Conservation (phyloP, 164 flowering plant species). For the Warburgia ugandensis region DNA sequence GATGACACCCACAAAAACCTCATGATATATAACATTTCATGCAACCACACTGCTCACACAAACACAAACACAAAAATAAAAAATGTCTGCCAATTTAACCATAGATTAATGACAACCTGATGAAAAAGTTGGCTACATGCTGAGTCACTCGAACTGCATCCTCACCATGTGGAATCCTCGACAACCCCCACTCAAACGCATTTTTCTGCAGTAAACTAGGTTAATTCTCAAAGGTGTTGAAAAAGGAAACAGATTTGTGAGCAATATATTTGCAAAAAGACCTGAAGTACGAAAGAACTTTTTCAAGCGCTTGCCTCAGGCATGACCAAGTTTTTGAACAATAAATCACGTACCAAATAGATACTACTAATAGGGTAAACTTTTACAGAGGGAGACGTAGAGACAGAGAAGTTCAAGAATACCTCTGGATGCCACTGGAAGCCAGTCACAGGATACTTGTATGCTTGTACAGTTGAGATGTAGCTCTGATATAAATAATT, state of each 20-base stretch:
- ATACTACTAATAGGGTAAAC: too few species aligned
- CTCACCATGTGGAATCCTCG: conserved; percentile 90
- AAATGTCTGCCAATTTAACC: too few species aligned
- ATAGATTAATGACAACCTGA: conserved; percentile 45
- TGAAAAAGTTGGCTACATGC: conserved; percentile 68
- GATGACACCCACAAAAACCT: too few species aligned
- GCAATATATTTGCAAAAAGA: background rate
- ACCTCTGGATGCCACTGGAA: conserved; percentile 99
- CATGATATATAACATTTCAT: too few species aligned
- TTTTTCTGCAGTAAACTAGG: conserved; percentile 63
- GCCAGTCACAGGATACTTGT: conserved; percentile 71
- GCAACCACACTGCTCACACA: too few species aligned
- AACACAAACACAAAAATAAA: too few species aligned
- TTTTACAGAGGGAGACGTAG: background rate
- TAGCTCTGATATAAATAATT: conserved; percentile 48
- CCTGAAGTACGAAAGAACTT: background rate
- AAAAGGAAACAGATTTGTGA: background rate
- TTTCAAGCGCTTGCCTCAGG: background rate
- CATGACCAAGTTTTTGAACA: too few species aligned
- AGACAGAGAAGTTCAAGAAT: conserved; percentile 5
- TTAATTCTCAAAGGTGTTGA: background rate
- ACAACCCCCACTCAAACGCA: conserved; percentile 90
- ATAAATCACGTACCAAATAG: too few species aligned
- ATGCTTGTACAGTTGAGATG: conserved; percentile 77
- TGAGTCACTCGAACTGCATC: conserved; percentile 92